These are phyloP conservation scores for Trichoderma afroharzianum DNA, from an alignment of 2,329 filamentous ascomycete genomes.

Conservation along the genomic window DNA sequence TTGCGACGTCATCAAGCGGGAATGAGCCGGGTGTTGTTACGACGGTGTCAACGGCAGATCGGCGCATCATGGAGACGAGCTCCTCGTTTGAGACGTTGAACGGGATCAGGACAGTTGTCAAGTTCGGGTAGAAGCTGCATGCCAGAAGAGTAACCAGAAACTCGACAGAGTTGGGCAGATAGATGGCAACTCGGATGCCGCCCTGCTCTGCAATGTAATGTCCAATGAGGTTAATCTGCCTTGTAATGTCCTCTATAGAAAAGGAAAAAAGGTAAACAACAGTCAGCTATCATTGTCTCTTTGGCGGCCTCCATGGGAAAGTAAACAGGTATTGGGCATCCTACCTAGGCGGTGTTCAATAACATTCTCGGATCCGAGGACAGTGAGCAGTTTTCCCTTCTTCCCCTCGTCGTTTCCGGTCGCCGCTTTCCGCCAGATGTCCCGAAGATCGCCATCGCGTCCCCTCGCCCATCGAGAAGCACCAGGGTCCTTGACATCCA, in stretches of 20 bases:
- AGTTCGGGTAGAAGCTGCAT: slow-evolving; percentile 76
- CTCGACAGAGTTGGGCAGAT: slow-evolving; percentile 90
- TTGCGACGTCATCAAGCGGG: slow-evolving; percentile 69
- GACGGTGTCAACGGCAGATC: slow-evolving; percentile 73
- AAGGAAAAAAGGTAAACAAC: neutral
- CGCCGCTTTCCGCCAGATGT: slow-evolving; percentile 78
- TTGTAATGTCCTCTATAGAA: slow-evolving; percentile 62
- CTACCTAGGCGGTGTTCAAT: slow-evolving; percentile 66
- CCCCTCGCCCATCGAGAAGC: slow-evolving; percentile 80
- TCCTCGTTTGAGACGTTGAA: slow-evolving; percentile 70
- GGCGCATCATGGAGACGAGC: slow-evolving; percentile 67
- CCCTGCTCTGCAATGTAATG: slow-evolving; percentile 68
- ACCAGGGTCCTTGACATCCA: slow-evolving; percentile 77
- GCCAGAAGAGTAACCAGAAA: slow-evolving; percentile 79
- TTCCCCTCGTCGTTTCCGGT: slow-evolving; percentile 62
- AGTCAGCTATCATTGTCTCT: slow-evolving; percentile 13
- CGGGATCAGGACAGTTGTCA: slow-evolving; percentile 80
- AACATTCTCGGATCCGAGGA: slow-evolving; percentile 71
- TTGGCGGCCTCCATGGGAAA: neutral
- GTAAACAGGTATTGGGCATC: neutral
- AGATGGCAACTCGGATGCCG: slow-evolving; percentile 77
- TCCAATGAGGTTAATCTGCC: slow-evolving; percentile 85
- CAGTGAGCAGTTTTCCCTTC: slow-evolving; percentile 71
- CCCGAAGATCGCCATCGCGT: slow-evolving; percentile 82
- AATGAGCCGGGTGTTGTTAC: slow-evolving; percentile 84